Evolutionary conservation across 768 basidiomycete species (phyloP).

Genomic region (Serendipita sp.): DNA sequence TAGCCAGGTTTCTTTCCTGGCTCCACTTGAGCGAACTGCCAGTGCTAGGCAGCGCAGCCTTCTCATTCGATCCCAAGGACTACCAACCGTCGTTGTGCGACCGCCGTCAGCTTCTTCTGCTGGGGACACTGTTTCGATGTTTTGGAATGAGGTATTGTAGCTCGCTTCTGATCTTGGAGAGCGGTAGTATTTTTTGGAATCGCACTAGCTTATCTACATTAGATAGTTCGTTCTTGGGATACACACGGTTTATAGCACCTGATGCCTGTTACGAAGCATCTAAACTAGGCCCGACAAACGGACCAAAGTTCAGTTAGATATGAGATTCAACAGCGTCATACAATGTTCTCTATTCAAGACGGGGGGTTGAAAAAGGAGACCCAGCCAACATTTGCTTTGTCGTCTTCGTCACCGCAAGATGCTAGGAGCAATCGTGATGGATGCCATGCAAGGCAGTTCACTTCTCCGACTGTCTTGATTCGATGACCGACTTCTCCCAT

Average conservation of each 20-base stretch:
- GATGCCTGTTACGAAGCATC: not conserved
- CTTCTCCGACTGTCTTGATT: conserved; percentile 52
- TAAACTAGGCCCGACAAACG: too few relatives aligned
- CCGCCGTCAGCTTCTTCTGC: not conserved
- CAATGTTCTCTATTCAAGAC: not conserved
- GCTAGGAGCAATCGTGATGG: conserved; percentile 37
- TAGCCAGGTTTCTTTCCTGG: not conserved
- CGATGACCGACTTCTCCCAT: conserved; percentile 59
- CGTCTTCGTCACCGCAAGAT: conserved; percentile 3
- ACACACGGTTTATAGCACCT: too few relatives aligned
- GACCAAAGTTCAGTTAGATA: too few relatives aligned
- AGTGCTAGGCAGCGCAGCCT: not conserved
- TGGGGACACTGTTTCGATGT: not conserved
- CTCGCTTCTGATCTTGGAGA: not conserved
- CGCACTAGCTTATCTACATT: not conserved
- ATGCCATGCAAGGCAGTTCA: conserved; percentile 70
- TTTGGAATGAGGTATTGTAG: not conserved
- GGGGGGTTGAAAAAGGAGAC: conserved; percentile 2
- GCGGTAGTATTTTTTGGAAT: not conserved
- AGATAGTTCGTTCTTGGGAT: not conserved
- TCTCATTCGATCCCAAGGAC: not conserved
- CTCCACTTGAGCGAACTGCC: not conserved
- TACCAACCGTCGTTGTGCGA: conserved; percentile 1
- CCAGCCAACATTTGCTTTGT: not conserved
- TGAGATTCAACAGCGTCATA: not conserved